Base-by-base conservation (phyloP, 2,329 filamentous ascomycete species). In the Diaporthe amygdali region DNA sequence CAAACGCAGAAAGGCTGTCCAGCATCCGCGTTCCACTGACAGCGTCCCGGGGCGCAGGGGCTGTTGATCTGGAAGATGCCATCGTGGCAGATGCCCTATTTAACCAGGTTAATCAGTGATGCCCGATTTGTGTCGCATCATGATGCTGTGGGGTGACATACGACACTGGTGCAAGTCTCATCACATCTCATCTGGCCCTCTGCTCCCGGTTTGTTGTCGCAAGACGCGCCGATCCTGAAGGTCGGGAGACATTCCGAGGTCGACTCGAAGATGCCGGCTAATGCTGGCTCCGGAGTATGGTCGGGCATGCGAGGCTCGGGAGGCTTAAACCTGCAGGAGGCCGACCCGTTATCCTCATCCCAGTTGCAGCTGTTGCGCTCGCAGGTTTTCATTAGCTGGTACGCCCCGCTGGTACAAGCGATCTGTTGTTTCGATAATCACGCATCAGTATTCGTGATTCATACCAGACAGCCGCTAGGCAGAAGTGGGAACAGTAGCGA, bases 131-230 rank as follows among this genome's bases (percentile, higher is more conserved):
- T 7, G 5, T 25, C 59, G 46, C 3, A 14, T 3, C 15, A 55
- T 27, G 30, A 2, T 5, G 22, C 6, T 17, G 25, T 17, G 30
- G 25, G 1, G 5, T 54, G 30, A 56, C 66, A 20, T 47, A 68
- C 51, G 27, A 68, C 12, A 15, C 34, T 39, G 30, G 2, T 56
- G 30, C 66, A 68, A 37, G 39, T 56, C 5, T 27, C 32, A 5
- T 68, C 66, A 56, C 66, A 68, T 20, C 39, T 47, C 66, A 68
- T 68, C 30, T 2, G n/a, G 8, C 66, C 66, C 8, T 68, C 22
- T 5, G 22, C 10, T 17, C 17, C 22, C 2, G 51, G 22, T 15
- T 34, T 12, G 30, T 5, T 22, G 41, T 12, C 51, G 22, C 66
- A 68, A 1, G 17, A 8, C 8, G 39, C 22, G 7, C 39, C 39